phyloP scores from a whole-genome alignment of 495 filamentous ascomycete genomes.

The Penicillium steckii region DNA sequence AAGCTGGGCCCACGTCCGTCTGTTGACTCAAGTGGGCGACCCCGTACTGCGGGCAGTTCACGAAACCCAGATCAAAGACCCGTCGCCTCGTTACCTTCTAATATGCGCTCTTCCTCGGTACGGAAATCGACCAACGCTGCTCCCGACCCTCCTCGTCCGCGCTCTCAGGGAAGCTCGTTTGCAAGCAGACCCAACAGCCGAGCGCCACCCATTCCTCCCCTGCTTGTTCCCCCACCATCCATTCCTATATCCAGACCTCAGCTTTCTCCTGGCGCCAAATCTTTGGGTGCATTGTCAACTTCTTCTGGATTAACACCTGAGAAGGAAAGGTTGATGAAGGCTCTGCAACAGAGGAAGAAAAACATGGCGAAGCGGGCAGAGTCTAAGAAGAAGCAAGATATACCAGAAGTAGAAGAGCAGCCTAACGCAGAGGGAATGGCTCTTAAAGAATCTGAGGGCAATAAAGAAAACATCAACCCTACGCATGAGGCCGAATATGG shows the following conservation, averaged over 20 bases:
- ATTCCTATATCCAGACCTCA: slow-evolving; percentile 44
- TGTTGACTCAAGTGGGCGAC: slow-evolving; percentile 63
- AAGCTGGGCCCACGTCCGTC: slow-evolving; percentile 84
- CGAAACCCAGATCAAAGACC: slow-evolving; percentile 58
- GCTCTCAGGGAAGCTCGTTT: slow-evolving; percentile 41
- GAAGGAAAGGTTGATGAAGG: slow-evolving; percentile 90
- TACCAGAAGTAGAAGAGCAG: slow-evolving; percentile 17
- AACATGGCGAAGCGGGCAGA: slow-evolving; percentile 53
- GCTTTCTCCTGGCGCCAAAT: slow-evolving; percentile 54
- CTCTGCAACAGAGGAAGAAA: slow-evolving; percentile 82
- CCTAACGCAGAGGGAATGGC: slow-evolving; percentile 1
- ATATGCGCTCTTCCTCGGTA: slow-evolving; percentile 46
- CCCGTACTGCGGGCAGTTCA: slow-evolving; percentile 56
- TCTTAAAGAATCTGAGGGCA: slow-evolving; percentile 12
- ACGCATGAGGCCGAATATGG: not conserved
- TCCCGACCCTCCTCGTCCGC: slow-evolving; percentile 35
- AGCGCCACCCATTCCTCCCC: slow-evolving; percentile 40
- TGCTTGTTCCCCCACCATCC: slow-evolving; percentile 49
- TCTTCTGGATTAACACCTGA: slow-evolving; percentile 76
- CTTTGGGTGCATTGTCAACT: slow-evolving; percentile 42
- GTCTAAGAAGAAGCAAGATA: slow-evolving; percentile 30
- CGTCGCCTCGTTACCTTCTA: slow-evolving; percentile 64
- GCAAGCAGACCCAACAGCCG: slow-evolving; percentile 36
- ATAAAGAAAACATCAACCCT: slow-evolving; percentile 35
- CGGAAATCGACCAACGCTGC: slow-evolving; percentile 34